A percentile compares a stretch with the other conserved stretches of the same genome.
Evolutionary conservation across 768 basidiomycete genomes (phyloP).

Genomic region (Tubosaeta sp.): DNA sequence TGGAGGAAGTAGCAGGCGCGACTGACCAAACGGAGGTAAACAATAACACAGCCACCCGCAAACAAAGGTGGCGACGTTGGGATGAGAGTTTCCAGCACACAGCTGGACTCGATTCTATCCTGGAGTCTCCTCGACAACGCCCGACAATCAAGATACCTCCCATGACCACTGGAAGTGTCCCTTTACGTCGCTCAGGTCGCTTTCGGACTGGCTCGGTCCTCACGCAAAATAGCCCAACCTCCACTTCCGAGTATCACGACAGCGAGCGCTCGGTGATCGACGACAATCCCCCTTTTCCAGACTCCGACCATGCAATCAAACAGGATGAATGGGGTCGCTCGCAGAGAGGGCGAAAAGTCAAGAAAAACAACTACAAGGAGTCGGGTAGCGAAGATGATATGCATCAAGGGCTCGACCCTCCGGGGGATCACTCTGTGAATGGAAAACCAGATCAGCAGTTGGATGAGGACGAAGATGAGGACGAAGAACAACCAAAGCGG

Average conservation of each 20-base stretch:
- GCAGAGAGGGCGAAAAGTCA: constrained; percentile 39
- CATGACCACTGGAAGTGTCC: constrained; percentile 14
- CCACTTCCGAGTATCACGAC: constrained; percentile 31
- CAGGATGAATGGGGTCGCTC: constrained; percentile 22
- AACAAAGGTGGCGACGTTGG: constrained; percentile 28
- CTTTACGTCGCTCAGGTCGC: constrained; percentile 26
- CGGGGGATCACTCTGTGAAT: constrained; percentile 13
- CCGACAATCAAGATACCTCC: constrained; percentile 21
- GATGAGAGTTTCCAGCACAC: constrained; percentile 19
- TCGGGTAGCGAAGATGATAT: constrained; percentile 41
- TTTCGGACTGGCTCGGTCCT: constrained; percentile 18
- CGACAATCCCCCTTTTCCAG: constrained; percentile 13
- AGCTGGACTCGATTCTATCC: constrained; percentile 7
- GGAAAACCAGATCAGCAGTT: constrained; percentile 18
- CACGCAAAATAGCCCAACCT: constrained; percentile 24
- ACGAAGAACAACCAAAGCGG: constrained; percentile 23
- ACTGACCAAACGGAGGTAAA: constrained; percentile 28
- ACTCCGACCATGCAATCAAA: not conserved
- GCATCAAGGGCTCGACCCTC: constrained; percentile 10
- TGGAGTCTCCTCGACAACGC: constrained; percentile 21
- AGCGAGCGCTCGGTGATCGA: constrained; percentile 33
- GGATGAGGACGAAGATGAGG: constrained; percentile 30
- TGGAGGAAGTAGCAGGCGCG: constrained; percentile 19
- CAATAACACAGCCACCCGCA: constrained; percentile 26
- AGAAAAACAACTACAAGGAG: constrained; percentile 42